Evolutionary conservation across 2,329 filamentous ascomycete genomes (phyloP).

Genomic region (Ophiocordyceps sinensis): DNA sequence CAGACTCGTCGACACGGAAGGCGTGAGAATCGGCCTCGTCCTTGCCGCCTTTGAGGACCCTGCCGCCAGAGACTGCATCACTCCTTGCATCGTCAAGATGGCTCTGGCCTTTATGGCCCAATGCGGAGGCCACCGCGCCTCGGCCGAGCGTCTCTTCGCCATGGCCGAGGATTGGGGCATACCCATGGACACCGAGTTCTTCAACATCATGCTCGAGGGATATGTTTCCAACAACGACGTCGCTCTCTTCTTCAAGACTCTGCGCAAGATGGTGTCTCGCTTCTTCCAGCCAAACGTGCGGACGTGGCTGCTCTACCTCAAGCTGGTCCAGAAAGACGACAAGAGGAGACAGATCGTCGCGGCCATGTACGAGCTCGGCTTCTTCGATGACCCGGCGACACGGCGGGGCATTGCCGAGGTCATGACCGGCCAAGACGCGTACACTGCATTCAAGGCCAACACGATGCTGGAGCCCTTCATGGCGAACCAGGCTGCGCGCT

Average conservation of each 20-base stretch:
- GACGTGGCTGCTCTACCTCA: slow-evolving; percentile 34
- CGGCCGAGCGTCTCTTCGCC: slow-evolving; percentile 20
- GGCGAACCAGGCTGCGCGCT: slow-evolving; percentile 23
- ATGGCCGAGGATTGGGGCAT: slow-evolving; percentile 21
- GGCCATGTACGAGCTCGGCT: slow-evolving; percentile 29
- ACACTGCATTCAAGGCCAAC: slow-evolving; percentile 22
- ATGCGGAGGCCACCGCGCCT: slow-evolving; percentile 18
- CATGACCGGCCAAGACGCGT: slow-evolving; percentile 28
- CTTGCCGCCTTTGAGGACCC: slow-evolving; percentile 22
- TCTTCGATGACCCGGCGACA: slow-evolving; percentile 23
- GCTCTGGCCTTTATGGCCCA: slow-evolving; percentile 27
- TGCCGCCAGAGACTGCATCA: slow-evolving; percentile 17
- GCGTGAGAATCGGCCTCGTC: slow-evolving; percentile 23
- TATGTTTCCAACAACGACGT: slow-evolving; percentile 24
- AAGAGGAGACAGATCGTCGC: slow-evolving; percentile 30
- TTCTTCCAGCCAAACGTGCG: slow-evolving; percentile 25
- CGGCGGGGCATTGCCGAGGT: slow-evolving; percentile 23
- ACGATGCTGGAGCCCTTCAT: slow-evolving; percentile 23
- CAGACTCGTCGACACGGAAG: slow-evolving; percentile 19
- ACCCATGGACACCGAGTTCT: slow-evolving; percentile 29
- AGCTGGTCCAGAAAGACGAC: slow-evolving; percentile 45
- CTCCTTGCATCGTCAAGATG: slow-evolving; percentile 25
- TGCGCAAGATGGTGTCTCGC: slow-evolving; percentile 25
- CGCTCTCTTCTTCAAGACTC: slow-evolving; percentile 23
- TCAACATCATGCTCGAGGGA: slow-evolving; percentile 31